These are phyloP conservation scores for Penicillium daleae DNA, from an alignment of 495 filamentous ascomycete species.

Conservation along the genomic window DNA sequence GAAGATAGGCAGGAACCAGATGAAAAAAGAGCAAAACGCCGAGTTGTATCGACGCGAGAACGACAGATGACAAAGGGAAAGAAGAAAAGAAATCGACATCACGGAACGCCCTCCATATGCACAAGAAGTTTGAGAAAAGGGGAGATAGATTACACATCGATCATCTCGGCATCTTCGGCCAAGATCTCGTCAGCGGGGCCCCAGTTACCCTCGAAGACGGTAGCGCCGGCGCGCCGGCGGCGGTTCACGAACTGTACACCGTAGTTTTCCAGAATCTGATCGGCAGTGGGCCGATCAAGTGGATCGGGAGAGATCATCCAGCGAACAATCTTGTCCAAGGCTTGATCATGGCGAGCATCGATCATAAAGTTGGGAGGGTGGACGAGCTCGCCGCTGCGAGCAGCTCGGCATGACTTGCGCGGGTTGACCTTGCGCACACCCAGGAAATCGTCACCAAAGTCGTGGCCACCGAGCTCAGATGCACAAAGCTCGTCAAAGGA, in stretches of 20 bases:
- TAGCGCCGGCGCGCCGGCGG: slow-evolving; percentile 81
- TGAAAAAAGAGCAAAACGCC: slow-evolving; percentile 18
- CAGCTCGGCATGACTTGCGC: slow-evolving; percentile 35
- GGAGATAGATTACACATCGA: slow-evolving; percentile 61
- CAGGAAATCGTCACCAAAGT: slow-evolving; percentile 42
- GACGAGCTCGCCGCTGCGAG: slow-evolving; percentile 66
- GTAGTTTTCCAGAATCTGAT: slow-evolving; percentile 67
- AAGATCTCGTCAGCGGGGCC: slow-evolving; percentile 78
- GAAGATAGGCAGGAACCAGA: slow-evolving; percentile 26
- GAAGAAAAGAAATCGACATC: slow-evolving; percentile 27
- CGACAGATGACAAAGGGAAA: slow-evolving; percentile 42
- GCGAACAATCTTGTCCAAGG: slow-evolving; percentile 81
- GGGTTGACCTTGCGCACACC: slow-evolving; percentile 30
- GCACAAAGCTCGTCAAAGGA: slow-evolving; percentile 57
- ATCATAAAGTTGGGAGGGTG: slow-evolving; percentile 87
- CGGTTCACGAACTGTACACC: slow-evolving; percentile 75
- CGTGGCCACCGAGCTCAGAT: slow-evolving; percentile 53
- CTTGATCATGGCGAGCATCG: slow-evolving; percentile 64
- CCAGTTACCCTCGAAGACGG: slow-evolving; percentile 94
- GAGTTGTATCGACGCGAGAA: slow-evolving; percentile 37
- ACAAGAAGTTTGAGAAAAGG: slow-evolving; percentile 35
- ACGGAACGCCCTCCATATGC: slow-evolving; percentile 47
- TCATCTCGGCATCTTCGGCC: slow-evolving; percentile 73
- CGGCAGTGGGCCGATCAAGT: slow-evolving; percentile 69
- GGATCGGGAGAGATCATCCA: slow-evolving; percentile 87